phyloP scores from a whole-genome alignment of 768 basidiomycete species.

The Ramaria sp. region DNA sequence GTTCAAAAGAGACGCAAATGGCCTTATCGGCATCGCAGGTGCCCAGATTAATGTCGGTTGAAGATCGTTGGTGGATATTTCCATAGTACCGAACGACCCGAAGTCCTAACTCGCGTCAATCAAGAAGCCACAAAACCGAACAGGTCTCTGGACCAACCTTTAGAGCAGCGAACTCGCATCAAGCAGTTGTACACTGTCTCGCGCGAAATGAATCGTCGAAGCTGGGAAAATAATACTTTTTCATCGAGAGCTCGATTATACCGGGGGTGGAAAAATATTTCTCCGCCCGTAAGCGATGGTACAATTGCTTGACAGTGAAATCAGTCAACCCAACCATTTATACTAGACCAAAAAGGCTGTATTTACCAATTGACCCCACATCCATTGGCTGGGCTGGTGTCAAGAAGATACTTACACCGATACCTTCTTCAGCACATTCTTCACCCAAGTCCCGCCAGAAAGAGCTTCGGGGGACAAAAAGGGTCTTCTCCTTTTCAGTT shows the following conservation, averaged over 20 bases:
- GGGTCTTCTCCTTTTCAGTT: conserved; percentile 73
- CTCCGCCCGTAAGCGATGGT: conserved; percentile 73
- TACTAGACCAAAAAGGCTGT: neutral
- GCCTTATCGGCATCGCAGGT: conserved; percentile 75
- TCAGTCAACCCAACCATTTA: neutral
- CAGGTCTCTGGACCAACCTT: conserved; percentile 37
- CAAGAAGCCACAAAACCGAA: neutral
- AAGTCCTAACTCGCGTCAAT: conserved; percentile 34
- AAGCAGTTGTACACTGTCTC: conserved; percentile 73
- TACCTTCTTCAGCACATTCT: conserved; percentile 80
- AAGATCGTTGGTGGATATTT: conserved; percentile 55
- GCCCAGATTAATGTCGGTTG: conserved; percentile 71
- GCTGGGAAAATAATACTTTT: conserved; percentile 57
- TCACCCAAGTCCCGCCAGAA: conserved; percentile 79
- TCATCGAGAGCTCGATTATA: conserved; percentile 65
- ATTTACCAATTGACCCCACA: conserved; percentile 69
- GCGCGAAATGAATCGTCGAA: conserved; percentile 56
- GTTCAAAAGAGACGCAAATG: conserved; percentile 63
- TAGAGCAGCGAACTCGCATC: conserved; percentile 75
- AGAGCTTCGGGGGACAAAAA: conserved; percentile 72
- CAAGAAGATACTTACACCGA: conserved; percentile 85
- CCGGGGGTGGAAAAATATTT: conserved; percentile 86
- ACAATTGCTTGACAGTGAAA: conserved; percentile 23
- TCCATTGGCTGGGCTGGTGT: conserved; percentile 75
- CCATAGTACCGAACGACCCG: conserved; percentile 57